These are phyloP conservation scores for Pseudocercospora vitis DNA, from an alignment of 2,329 filamentous ascomycete genomes.

Conservation along the genomic window DNA sequence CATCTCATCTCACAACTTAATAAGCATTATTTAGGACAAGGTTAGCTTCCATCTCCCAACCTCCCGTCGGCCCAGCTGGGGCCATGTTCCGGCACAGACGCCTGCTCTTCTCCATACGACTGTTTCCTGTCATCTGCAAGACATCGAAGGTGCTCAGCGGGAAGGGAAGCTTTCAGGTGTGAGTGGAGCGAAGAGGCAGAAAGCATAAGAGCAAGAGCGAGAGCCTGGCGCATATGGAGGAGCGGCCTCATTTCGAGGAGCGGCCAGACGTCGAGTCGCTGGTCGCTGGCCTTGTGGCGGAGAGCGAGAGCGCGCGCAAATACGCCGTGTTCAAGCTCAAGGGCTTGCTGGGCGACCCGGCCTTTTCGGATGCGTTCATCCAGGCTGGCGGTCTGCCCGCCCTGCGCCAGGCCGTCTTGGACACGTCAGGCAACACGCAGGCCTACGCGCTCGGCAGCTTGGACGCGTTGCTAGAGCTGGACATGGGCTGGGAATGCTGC, in stretches of 20 bases:
- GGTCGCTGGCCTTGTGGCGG: constrained; percentile 59
- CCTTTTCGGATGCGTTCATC: constrained; percentile 96
- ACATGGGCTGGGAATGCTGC: constrained; percentile 95
- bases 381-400: constrained; percentile 80
- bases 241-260: constrained; percentile 32
- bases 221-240: too few relatives aligned
- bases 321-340: constrained; percentile 99
- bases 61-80: not conserved
- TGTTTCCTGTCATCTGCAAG: constrained; percentile 55
- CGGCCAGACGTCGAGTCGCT: constrained; percentile 37
- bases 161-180: constrained; percentile 23
- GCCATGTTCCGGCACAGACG: constrained; percentile 28
- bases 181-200: not conserved
- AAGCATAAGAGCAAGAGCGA: not conserved
- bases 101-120: constrained; percentile 27
- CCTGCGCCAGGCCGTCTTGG: constrained; percentile 78
- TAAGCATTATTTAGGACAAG: constrained; percentile 8
- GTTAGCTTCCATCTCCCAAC: too few relatives aligned
- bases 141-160: constrained; percentile 39
- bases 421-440: constrained; percentile 85
- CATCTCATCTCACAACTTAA: constrained; percentile 3
- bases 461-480: constrained; percentile 83
- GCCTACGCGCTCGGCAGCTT: constrained; percentile 92
- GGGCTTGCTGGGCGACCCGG: constrained; percentile 88
- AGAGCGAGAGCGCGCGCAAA: constrained; percentile 88